Evolutionary conservation across 805 yeast genomes (phyloP), one percentile per base, ranked within the genome.

Genomic region (Ogataea glucozyma): DNA sequence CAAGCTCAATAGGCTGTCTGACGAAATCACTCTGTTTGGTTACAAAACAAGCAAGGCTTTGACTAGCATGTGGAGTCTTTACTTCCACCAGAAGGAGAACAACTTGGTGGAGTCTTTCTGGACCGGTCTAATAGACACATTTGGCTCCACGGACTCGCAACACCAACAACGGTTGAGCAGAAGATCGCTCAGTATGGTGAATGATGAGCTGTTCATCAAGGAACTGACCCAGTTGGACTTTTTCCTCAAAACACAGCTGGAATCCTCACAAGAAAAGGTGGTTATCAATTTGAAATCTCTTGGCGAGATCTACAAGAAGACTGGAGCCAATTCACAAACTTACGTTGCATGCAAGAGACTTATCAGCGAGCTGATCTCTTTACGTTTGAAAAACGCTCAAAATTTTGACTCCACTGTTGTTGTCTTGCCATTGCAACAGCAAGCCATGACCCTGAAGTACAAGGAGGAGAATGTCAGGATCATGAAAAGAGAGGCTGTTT

Each of bases 201-300:
- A 66, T 53, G 79, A 76, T 51, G 68, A 70, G 48, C 51, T 61
- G n/a, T 76, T 70, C 58, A 71, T 75, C 45, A 69, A 62, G 42
- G 81, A 77, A 53, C 52, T 76, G 43, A 62, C 73, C 30, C 80
- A 76, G 55, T 60, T 76, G 49, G 65, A 70, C 16, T 73, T 66
- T 48, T 61, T 75, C 41, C 55, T 64, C 13, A 55, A 58, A 17
- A 51, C 54, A 18, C 47, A 61, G 7, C 34, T 51, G 7, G 39
- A 44, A 6, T 32, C 53, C 6, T 26, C 59, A 12, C 44, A 55
- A 17, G 59, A 52, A 12, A 53, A 63, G 19, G 54, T 72, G 4
- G 57, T 72, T 9, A 55, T 73, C 38, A 66, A 70, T 40, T 61
- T 73, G 40, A 65, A 73, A 50, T 71, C 80, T 1, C 66, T 76